Conservation (phyloP, 192 early-diverging fungal genomes). For the Coemansia sp. region DNA sequence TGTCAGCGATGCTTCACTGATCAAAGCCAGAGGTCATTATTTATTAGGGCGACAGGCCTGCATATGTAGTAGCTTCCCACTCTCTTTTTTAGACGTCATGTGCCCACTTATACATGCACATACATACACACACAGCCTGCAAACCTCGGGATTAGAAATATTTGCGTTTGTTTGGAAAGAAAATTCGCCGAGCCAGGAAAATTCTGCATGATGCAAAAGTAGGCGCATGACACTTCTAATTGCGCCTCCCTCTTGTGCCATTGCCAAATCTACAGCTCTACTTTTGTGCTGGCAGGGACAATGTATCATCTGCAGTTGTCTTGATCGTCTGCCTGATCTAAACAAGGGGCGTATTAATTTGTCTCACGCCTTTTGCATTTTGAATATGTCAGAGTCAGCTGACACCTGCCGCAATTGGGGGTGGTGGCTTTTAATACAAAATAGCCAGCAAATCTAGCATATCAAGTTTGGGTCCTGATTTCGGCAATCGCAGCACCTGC, state of each 20-base stretch:
- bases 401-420: background rate
- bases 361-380: background rate
- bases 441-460: background rate
- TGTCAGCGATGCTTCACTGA: background rate
- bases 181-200: background rate
- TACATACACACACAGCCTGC: background rate
- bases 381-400: background rate
- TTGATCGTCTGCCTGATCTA: slow-evolving; percentile 8
- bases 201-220: slow-evolving; percentile 3
- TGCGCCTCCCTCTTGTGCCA: background rate
- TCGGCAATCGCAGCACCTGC: background rate
- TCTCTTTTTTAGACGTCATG: background rate
- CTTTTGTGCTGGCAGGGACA: background rate
- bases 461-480: slow-evolving; percentile 8
- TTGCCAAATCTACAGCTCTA: background rate
- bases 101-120: background rate
- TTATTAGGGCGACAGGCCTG: background rate
- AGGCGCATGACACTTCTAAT: slow-evolving; percentile 9
- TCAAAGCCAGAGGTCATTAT: background rate
- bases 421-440: slow-evolving; percentile 6
- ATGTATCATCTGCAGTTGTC: background rate
- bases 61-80: slow-evolving; percentile 4
- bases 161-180: background rate
- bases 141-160: background rate
- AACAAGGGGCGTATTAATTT: background rate